Evolutionary conservation across 2,329 filamentous ascomycete species (phyloP), one percentile per base, ranked within the genome.

Genomic region (Fusarium anthophilum): DNA sequence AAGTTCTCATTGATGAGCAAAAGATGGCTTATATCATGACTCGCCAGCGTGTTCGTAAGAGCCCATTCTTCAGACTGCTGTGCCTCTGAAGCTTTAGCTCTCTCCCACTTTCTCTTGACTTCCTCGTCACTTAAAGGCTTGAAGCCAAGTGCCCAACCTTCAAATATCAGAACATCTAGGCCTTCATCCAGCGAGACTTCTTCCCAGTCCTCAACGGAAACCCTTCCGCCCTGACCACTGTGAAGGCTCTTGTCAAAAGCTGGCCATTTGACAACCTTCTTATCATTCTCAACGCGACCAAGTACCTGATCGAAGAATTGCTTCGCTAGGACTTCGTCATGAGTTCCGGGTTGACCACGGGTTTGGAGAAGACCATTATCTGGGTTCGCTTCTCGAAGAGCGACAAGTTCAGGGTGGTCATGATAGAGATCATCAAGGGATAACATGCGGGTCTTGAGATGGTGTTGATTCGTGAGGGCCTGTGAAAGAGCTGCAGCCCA

Each of bases 101-200:
- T 26, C 12, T 76, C 57, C 77, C 76, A 78, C 47, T 77, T 76
- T 1, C 58, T n/a, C 2, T 56, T 62, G 13, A 76, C 50, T 4
- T 69, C 67, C 6, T 72, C 61, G 13, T 62, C 28, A 1, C 57
- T 66, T 14, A 77, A 51, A 8, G 72, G 70, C 15, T 73, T 65
- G 38, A 77, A 78, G 3, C 75, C 77, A 6, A 79, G 73, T 26
- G 73, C 76, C 76, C 76, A 78, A 18, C 77, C 76, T 37, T 78
- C 77, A 10, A 78, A 78, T 2, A 78, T 76, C 4, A 78, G 60
- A 8, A 78, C 76, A 14, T 78, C 73, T 0, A 78, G 63, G 13
- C 59, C 51, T 30, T 69, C 12, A 1, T 22, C 51, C 9, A 69
- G 47, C 3, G 63, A 26, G 4, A 78, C 69, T 26, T 74, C 28